Percentiles rank a stretch among this genome's conserved stretches.
Evolutionary conservation across 2,329 filamentous ascomycete species (phyloP).

Genomic region (Xylariaceae sp.): DNA sequence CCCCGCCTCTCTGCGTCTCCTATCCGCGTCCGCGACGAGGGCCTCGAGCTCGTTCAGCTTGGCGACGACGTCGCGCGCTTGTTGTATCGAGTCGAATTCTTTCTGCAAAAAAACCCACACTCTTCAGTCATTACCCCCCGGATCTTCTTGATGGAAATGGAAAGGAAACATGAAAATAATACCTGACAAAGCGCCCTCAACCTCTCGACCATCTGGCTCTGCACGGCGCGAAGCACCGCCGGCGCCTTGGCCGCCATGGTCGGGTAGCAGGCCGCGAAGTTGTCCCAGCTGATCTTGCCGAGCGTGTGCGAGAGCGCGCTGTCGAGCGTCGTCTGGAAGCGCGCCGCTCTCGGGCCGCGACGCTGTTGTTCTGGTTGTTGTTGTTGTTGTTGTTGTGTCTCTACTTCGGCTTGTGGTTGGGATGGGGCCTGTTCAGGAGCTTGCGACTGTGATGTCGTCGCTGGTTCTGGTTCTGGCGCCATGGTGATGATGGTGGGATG

Average conservation of each 20-base stretch:
- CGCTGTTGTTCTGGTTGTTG: conserved; percentile 15
- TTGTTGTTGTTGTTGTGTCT: conserved; percentile 7
- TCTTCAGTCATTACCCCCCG: conserved; percentile 2
- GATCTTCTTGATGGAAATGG: background rate
- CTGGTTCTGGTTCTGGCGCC: conserved; percentile 7
- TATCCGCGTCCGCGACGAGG: conserved; percentile 47
- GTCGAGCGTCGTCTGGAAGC: conserved; percentile 50
- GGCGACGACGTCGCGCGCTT: conserved; percentile 46
- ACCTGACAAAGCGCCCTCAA: conserved; percentile 50
- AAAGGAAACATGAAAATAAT: background rate
- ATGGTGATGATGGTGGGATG: too few species aligned
- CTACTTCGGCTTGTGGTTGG: background rate
- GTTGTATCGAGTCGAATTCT: conserved; percentile 53
- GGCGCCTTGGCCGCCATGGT: conserved; percentile 49
- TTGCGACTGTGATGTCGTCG: too few species aligned
- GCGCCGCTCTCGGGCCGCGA: conserved; percentile 52
- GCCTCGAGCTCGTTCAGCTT: conserved; percentile 55
- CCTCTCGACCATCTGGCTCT: conserved; percentile 53
- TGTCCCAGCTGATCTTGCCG: conserved; percentile 48
- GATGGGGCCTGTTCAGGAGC: background rate
- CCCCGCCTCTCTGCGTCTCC: conserved; percentile 32
- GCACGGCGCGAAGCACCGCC: conserved; percentile 47
- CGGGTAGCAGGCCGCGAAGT: conserved; percentile 57
- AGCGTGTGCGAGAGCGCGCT: conserved; percentile 50
- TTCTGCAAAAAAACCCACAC: conserved; percentile 29